Evolutionary conservation across 73 alveolate genomes (phyloP), one percentile per base, ranked within the genome.

Genomic region (Paramecium biaurelia): DNA sequence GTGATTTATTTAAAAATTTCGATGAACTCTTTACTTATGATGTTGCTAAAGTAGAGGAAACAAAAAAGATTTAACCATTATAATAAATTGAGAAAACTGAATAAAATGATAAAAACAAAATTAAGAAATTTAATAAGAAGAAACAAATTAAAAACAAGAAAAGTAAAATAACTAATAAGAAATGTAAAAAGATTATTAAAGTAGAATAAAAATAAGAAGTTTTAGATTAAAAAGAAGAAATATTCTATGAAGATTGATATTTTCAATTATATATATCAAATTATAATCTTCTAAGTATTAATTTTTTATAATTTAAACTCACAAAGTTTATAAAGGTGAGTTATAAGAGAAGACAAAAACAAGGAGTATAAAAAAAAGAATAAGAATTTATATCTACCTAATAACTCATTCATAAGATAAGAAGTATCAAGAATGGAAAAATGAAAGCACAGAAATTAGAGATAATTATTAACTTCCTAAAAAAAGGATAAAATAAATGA

Each of bases 261-360:
- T 20, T 41, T 30, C 57, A 47, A 47, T 12, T 12, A 47, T 15
- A n/a, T 47, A 47, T 47, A 38, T 47, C 6, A 47, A 47, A 34
- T 85, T 45, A 41, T 56, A 45, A 49, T 26, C 7, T 21, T 24
- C 18, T 28, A 38, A 38, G 15, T 7, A 34, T 37, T 30, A 30
- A 4, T 37, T 63, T 67, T 8, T 53, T 53, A 53, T 53, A 18
- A 53, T 23, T 15, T 20, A 15, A 53, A 53, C 7, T 18, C 1
- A 20, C 0, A 70, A 70, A 57, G 94, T 89, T 89, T 35, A 89
- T 89, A 11, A 89, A 89, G 70, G 89, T 70, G 43, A 92, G 92
- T 14, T 89, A 70, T 43, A 92, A 89, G 41, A 68, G 90, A 70
- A 67, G 94, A 89, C 45, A 70, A 1, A 89, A 70, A 84, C 5